Evolutionary conservation across 225 moss, liverwort and hornwort genomes (phyloP).

Genomic region (Polytrichum formosum): DNA sequence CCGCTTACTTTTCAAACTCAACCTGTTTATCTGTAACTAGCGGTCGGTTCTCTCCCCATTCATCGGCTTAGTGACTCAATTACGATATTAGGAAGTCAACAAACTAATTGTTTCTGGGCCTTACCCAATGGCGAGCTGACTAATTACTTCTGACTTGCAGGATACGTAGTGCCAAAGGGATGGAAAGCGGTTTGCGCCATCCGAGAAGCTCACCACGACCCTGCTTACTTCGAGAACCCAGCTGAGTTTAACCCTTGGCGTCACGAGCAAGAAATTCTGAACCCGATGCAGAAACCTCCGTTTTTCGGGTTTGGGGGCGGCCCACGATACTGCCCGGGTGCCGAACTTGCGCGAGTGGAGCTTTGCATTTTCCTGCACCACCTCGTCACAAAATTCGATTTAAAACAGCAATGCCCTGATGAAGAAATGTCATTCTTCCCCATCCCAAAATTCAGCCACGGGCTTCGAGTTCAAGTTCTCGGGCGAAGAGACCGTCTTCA

Average conservation of each 20-base stretch:
- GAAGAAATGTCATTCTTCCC: conserved; percentile 15
- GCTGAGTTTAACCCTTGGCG: conserved; percentile 31
- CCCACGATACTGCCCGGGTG: conserved; percentile 23
- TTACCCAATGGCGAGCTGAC: no score
- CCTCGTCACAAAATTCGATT: conserved; percentile 20
- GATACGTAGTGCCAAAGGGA: conserved; percentile 26
- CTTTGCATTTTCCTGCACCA: conserved; percentile 27
- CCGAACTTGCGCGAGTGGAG: conserved; percentile 24
- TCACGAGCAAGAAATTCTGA: conserved; percentile 17
- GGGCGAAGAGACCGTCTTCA: neutral
- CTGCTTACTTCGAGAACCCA: conserved; percentile 9
- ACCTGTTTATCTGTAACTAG: no score
- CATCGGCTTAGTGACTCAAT: no score
- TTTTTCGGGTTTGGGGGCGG: conserved; percentile 26
- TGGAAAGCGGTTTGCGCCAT: conserved; percentile 27
- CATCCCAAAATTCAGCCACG: neutral
- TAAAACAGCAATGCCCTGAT: neutral
- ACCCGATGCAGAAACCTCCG: conserved; percentile 13
- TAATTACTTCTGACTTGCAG: conserved; percentile 1
- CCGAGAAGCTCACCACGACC: conserved; percentile 30
- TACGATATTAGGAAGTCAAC: no score
- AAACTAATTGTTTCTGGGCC: no score
- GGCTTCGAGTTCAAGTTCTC: conserved; percentile 1
- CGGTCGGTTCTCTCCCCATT: no score
- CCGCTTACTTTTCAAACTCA: no score